These are phyloP conservation scores for Apophysomyces trapeziformis DNA, from an alignment of 371 early-diverging fungal species.

Conservation along the genomic window DNA sequence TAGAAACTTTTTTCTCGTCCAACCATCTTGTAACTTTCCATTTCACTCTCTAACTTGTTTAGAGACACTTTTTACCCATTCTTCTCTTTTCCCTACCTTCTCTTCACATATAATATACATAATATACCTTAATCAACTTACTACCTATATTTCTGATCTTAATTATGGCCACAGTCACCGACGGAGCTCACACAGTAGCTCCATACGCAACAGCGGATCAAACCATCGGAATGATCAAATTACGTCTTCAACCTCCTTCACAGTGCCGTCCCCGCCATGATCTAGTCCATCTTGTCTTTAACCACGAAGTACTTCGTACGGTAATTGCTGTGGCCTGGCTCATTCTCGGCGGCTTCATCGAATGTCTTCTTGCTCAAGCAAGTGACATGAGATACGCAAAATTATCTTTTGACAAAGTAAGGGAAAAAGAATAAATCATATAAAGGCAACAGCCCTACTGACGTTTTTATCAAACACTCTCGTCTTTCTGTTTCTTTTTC, in stretches of 20 bases:
- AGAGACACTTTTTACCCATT: no score
- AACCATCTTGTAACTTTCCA: no score
- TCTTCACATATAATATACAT: no score
- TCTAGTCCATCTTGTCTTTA: constrained; percentile 25
- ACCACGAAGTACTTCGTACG: constrained; percentile 37
- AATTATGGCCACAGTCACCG: background rate
- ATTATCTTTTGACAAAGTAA: constrained; percentile 9
- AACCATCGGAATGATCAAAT: constrained; percentile 29
- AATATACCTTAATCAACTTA: background rate
- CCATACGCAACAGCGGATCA: constrained; percentile 26
- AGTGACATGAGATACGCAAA: constrained; percentile 38
- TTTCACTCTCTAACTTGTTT: no score
- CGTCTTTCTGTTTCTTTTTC: background rate
- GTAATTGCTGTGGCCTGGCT: constrained; percentile 28
- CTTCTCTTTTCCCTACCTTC: no score
- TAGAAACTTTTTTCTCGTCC: background rate
- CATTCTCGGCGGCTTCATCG: constrained; percentile 37
- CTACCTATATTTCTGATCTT: background rate
- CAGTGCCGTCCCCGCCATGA: constrained; percentile 29
- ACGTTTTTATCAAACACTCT: no score
- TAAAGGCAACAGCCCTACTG: no score
- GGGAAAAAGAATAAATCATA: no score
- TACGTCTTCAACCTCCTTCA: constrained; percentile 34
- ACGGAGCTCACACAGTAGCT: constrained; percentile 20
- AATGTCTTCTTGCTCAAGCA: constrained; percentile 43